Evolutionary conservation across 768 basidiomycete species (phyloP), one percentile per base, ranked within the genome.

Genomic region (Suillus brevipes): DNA sequence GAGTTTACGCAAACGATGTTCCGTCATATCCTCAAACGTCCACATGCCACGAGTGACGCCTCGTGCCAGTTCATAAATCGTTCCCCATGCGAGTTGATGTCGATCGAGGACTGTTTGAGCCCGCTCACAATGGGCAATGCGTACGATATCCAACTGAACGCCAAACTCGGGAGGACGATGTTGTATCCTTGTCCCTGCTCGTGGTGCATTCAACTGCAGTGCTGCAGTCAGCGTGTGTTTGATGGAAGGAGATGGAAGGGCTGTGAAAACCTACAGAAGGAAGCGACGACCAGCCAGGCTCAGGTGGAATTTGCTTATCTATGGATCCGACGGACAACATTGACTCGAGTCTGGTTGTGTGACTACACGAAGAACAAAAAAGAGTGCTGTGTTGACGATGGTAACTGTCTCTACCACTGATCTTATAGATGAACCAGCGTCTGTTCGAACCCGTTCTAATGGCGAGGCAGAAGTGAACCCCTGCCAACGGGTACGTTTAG

Each of bases 21-120:
- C 52, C 0, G 77, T 78, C 0, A 84, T 72, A 36, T 75, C 67
- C 6, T 69, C 61, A 80, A 82, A 84, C 0, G 40, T 43, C 82
- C 81, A 83, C 8, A 36, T 18, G 3, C 69, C 69, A 36, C 69
- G 68, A 2, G 73, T 72, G 6, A 81, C 69, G 7, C 82, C 83
- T 31, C 83, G 80, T 4, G 82, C 82, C n/a, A 83, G 72, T 66
- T 84, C 83, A 53, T 77, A 83, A 36, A 78, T 69, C 0, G 78
- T 80, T 1, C 80, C 82, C 81, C 82, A 84, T 12, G 82, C 67
- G n/a, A 83, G 70, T 0, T 62, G 28, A 5, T 63, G 16, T 0
- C n/a, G 57, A 65, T 83, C 81, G 60, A 84, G 69, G 0, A 69
- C 62, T 1, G 36, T 12, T 59, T 83, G 82, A 1, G 60, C 74